Percentiles rank a stretch among this genome's conserved stretches.
Conservation (phyloP, 1,284 basidiomycete genomes). For the Sanghuangporus weigelae region DNA sequence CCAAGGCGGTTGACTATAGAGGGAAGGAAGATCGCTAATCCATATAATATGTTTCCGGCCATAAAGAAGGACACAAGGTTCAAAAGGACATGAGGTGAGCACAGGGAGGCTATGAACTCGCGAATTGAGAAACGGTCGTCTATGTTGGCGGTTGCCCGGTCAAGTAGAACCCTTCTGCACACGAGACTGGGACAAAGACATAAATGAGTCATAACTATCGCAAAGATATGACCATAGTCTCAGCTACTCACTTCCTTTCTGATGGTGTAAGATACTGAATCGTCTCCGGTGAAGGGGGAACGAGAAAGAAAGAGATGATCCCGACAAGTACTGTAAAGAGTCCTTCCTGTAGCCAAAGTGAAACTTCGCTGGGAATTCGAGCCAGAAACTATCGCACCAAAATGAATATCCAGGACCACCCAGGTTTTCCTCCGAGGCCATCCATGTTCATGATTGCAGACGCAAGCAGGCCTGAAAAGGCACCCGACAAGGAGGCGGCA, state of each 20-base stretch:
- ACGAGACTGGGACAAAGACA: too few species aligned
- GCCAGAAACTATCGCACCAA: constrained; percentile 31
- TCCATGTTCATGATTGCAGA: constrained; percentile 51
- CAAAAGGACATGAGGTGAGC: constrained; percentile 30
- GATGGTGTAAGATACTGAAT: constrained; percentile 36
- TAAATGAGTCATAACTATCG: too few species aligned
- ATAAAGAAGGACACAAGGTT: constrained; percentile 39
- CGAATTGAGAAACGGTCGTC: constrained; percentile 29
- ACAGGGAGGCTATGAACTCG: constrained; percentile 26
- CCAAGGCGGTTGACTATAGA: constrained; percentile 42
- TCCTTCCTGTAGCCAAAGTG: constrained; percentile 35
- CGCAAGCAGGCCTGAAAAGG: constrained; percentile 61
- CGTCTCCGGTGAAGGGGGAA: constrained; percentile 42
- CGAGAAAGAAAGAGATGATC: constrained; percentile 39
- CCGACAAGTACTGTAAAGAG: constrained; percentile 46
- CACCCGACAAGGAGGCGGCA: constrained; percentile 53
- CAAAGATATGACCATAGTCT: too few species aligned
- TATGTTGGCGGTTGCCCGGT: constrained; percentile 26
- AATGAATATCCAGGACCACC: constrained; percentile 66
- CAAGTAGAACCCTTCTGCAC: constrained; percentile 18
- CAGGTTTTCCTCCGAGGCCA: constrained; percentile 39
- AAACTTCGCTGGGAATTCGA: constrained; percentile 25
- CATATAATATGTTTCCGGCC: constrained; percentile 38
- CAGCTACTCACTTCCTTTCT: constrained; percentile 32
- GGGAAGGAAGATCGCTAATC: constrained; percentile 34